Conservation (phyloP, 352 stramenopile species). For the Pythium coloratum region DNA sequence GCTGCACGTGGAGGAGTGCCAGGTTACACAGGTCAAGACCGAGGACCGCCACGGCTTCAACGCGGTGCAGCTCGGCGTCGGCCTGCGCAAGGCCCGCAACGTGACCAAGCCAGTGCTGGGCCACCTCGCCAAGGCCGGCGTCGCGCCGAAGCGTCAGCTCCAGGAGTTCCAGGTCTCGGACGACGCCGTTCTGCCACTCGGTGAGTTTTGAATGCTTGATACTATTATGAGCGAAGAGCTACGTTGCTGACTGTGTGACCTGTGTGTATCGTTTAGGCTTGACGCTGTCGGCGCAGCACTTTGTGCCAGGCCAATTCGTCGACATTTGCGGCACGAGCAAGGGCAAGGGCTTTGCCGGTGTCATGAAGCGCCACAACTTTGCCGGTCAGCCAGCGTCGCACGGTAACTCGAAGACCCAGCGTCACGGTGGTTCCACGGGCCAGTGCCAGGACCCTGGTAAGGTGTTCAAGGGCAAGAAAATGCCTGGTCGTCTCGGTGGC, state of each 20-base stretch:
- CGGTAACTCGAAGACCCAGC: constrained; percentile 97
- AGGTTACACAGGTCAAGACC: constrained; percentile 96
- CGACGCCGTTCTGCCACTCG: constrained; percentile 84
- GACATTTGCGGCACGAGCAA: constrained; percentile 95
- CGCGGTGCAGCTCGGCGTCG: constrained; percentile 95
- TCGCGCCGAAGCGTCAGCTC: constrained; percentile 93
- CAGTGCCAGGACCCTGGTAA: constrained; percentile 97
- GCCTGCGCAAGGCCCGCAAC: constrained; percentile 95
- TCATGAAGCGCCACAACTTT: constrained; percentile 99
- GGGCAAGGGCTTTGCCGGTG: constrained; percentile 91
- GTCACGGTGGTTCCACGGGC: constrained; percentile 96
- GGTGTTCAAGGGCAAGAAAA: constrained; percentile 99
- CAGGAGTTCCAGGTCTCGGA: constrained; percentile 95
- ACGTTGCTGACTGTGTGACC: background rate
- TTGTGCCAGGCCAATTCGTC: constrained; percentile 97
- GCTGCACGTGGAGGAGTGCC: constrained; percentile 88
- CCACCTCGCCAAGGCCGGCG: constrained; percentile 92
- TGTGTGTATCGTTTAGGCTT: constrained; percentile 37
- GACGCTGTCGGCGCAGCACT: constrained; percentile 95
- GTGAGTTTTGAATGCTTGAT: constrained; percentile 26
- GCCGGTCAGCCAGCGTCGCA: constrained; percentile 95
- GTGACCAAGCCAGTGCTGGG: constrained; percentile 92
- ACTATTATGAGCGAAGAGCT: background rate
- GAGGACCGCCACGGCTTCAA: constrained; percentile 93
- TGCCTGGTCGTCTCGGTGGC: constrained; percentile 97